These are phyloP conservation scores for Fusarium miscanthi DNA, from an alignment of 2,329 filamentous ascomycete species.

Conservation along the genomic window DNA sequence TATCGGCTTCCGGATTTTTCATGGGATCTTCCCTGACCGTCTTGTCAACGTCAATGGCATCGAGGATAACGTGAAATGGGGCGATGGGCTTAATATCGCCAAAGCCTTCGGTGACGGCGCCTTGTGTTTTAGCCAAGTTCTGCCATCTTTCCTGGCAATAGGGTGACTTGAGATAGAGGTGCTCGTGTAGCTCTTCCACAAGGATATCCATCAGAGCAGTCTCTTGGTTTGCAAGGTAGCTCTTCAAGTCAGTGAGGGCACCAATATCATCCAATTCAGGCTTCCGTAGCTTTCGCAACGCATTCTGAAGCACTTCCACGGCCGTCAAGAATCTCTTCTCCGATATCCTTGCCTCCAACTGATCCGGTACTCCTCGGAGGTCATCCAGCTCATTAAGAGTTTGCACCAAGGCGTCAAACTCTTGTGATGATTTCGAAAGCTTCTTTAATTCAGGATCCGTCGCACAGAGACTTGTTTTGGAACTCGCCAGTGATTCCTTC, in stretches of 20 bases:
- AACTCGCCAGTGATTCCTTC: slow-evolving; percentile 83
- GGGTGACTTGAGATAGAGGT: slow-evolving; percentile 96
- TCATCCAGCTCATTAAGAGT: slow-evolving; percentile 87
- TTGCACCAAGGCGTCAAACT: slow-evolving; percentile 90
- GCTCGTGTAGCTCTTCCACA: slow-evolving; percentile 96
- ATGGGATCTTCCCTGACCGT: slow-evolving; percentile 84
- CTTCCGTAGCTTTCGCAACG: slow-evolving; percentile 82
- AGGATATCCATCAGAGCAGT: slow-evolving; percentile 91
- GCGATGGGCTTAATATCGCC: slow-evolving; percentile 58
- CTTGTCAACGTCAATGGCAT: slow-evolving; percentile 69
- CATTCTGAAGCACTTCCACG: slow-evolving; percentile 91
- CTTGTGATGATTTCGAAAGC: slow-evolving; percentile 86
- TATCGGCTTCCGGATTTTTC: slow-evolving; percentile 94
- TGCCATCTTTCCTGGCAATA: slow-evolving; percentile 99
- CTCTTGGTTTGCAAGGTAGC: slow-evolving; percentile 94
- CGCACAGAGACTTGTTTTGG: slow-evolving; percentile 83
- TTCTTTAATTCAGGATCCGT: slow-evolving; percentile 93
- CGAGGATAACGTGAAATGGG: slow-evolving; percentile 70
- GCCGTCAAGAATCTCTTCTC: slow-evolving; percentile 95
- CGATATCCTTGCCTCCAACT: slow-evolving; percentile 92
- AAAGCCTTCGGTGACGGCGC: slow-evolving; percentile 61
- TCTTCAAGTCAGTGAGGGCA: slow-evolving; percentile 84
- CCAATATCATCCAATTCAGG: slow-evolving; percentile 93
- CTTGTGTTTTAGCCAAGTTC: slow-evolving; percentile 75
- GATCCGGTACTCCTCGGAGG: slow-evolving; percentile 87